These are phyloP conservation scores for Oryza rufipogon DNA, from an alignment of 176 grass and related monocot genomes.

Conservation along the genomic window DNA sequence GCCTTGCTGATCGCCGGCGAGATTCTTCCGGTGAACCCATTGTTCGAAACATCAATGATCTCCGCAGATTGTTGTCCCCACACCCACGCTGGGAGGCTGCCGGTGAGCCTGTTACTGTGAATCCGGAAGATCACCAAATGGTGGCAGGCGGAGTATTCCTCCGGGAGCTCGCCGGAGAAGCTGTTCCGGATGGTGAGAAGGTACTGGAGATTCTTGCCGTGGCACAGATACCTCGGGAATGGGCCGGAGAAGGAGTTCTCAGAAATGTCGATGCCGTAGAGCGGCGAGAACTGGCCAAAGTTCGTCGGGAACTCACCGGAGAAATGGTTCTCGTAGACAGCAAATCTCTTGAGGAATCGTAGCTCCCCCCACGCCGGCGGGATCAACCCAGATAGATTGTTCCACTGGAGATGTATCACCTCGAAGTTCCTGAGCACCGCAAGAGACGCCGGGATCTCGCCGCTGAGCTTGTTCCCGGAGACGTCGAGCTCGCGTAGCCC, in stretches of 20 bases:
- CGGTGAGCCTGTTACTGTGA: slow-evolving; percentile 61
- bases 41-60: slow-evolving; percentile 81
- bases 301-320: slow-evolving; percentile 64
- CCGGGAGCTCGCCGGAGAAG: slow-evolving; percentile 73
- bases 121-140: slow-evolving; percentile 67
- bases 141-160: slow-evolving; percentile 59
- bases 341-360: slow-evolving; percentile 44
- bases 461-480: slow-evolving; percentile 66
- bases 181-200: slow-evolving; percentile 70
- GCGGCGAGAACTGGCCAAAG: slow-evolving; percentile 69
- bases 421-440: slow-evolving; percentile 55
- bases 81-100: slow-evolving; percentile 50
- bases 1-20: slow-evolving; percentile 50
- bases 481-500: slow-evolving; percentile 63
- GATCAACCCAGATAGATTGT: slow-evolving; percentile 69
- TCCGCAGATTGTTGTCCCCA: slow-evolving; percentile 59
- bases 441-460: slow-evolving; percentile 49
- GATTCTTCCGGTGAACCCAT: slow-evolving; percentile 72
- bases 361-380: slow-evolving; percentile 62
- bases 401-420: slow-evolving; percentile 66
- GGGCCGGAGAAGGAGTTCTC: slow-evolving; percentile 68
- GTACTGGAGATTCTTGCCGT: slow-evolving; percentile 46
- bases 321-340: slow-evolving; percentile 75
- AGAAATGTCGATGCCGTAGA: slow-evolving; percentile 73
- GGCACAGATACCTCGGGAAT: slow-evolving; percentile 76